Base-by-base conservation (phyloP, 345 rosid genomes). In the Citrus mangshanensis region DNA sequence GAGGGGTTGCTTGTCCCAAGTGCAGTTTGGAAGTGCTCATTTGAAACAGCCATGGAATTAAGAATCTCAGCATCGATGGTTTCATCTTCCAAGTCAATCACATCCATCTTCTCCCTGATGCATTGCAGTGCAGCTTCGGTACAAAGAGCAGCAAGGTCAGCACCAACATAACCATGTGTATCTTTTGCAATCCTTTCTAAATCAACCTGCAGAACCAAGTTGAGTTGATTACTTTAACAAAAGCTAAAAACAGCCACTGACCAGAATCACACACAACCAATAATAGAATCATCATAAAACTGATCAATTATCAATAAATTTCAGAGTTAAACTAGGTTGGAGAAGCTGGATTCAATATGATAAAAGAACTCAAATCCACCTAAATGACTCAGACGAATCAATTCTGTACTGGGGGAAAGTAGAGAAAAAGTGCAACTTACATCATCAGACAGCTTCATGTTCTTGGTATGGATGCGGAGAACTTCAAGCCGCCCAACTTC, bases 41-140 rank as follows among this genome's bases (percentile, higher is more conserved):
- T 91, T 13, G 88, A 74, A 32, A 91, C 95, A 81, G 91, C 89
- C 95, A 89, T 91, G 9, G 93, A 91, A 42, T 88, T 89, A 55
- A 91, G 88, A 28, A 91, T 86, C 77, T 91, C 92, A 4, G 93
- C 95, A 80, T 91, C 93, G 75, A 89, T 91, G 42, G 87, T 79
- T 0, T 89, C 93, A 65, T 89, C 95, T 76, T 91, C 95, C 77
- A 91, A 81, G 74, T 89, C 93, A 76, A 91, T 89, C 9, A 89
- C 92, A 74, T 91, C 95, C 91, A 91, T 89, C 82, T 91, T 89
- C 85, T 89, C 95, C 77, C 95, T 85, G 63, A 91, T 91, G 77
- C 93, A 91, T 71, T 89, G 95, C 37, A 91, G 85, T 66, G 95
- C 92, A 77, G 95, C 86, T 87, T 91, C 92, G 56, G 95, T 89